Percentiles rank a stretch among this genome's conserved stretches.
phyloP scores from a whole-genome alignment of 441 rosid species.

The Erodium moschatum region DNA sequence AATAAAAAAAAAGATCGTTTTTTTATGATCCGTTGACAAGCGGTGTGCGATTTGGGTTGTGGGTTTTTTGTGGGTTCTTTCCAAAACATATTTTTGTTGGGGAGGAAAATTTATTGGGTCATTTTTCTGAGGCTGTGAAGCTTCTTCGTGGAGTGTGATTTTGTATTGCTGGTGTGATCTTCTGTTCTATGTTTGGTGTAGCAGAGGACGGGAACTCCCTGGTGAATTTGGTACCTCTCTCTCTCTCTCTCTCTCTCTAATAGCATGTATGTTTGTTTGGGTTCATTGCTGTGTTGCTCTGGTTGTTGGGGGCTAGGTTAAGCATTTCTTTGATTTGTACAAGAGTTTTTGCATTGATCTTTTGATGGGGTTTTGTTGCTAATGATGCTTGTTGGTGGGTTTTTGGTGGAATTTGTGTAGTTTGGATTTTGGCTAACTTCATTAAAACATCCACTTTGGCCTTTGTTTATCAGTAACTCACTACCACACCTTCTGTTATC shows the following conservation, averaged over 20 bases:
- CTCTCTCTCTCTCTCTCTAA: constrained; percentile 19
- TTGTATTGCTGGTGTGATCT: constrained; percentile 52
- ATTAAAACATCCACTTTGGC: no score
- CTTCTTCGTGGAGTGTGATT: constrained; percentile 25
- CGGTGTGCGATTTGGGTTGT: constrained; percentile 26
- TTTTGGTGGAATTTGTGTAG: not conserved
- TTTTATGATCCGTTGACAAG: constrained; percentile 24
- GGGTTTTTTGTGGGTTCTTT: constrained; percentile 18
- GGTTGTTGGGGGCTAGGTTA: not conserved
- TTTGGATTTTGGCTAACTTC: not conserved
- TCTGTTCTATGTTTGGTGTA: constrained; percentile 45
- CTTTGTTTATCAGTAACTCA: no score
- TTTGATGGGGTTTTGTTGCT: not conserved
- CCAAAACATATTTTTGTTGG: constrained; percentile 7
- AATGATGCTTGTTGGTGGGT: not conserved
- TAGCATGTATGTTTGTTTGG: not conserved
- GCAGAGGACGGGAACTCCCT: constrained; percentile 34
- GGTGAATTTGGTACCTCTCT: constrained; percentile 40
- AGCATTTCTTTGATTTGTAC: not conserved
- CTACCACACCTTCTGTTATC: no score
- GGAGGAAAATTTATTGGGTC: constrained; percentile 14
- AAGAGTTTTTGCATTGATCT: not conserved
- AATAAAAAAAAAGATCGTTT: constrained; percentile 7
- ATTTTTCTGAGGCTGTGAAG: constrained; percentile 53
- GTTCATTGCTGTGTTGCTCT: not conserved